These are phyloP conservation scores for Aquilaria sinensis DNA, from an alignment of 345 rosid species.

Conservation along the genomic window DNA sequence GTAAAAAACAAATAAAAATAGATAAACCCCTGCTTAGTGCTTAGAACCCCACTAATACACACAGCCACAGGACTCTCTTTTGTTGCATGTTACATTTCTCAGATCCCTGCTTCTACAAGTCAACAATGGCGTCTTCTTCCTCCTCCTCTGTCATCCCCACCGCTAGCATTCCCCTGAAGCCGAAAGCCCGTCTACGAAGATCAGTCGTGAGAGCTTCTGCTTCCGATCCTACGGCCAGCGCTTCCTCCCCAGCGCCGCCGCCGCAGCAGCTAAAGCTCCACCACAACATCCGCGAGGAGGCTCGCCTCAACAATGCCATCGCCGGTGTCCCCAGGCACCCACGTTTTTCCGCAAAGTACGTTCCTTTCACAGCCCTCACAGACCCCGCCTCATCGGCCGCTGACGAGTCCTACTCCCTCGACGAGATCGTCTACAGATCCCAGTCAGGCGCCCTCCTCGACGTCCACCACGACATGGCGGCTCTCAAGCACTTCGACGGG, in stretches of 20 bases:
- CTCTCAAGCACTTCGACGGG: slow-evolving; percentile 33
- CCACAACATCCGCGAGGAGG: slow-evolving; percentile 45
- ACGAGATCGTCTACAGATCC: slow-evolving; percentile 44
- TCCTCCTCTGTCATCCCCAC: slow-evolving; percentile 15
- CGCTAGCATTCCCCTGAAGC: slow-evolving; percentile 5
- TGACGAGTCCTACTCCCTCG: slow-evolving; percentile 37
- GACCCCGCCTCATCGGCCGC: slow-evolving; percentile 11
- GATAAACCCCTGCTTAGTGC: too few relatives aligned
- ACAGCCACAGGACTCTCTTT: too few relatives aligned
- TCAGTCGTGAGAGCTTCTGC: slow-evolving; percentile 9
- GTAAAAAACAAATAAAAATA: too few relatives aligned
- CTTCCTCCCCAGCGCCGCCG: slow-evolving; percentile 4
- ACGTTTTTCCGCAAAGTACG: slow-evolving; percentile 49
- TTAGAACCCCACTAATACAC: too few relatives aligned
- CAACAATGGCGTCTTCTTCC: slow-evolving; percentile 2
- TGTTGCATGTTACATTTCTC: too few relatives aligned
- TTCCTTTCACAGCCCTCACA: slow-evolving; percentile 40
- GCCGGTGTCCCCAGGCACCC: slow-evolving; percentile 18
- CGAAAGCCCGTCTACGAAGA: slow-evolving; percentile 3
- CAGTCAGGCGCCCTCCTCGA: slow-evolving; percentile 43
- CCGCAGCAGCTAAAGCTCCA: slow-evolving; percentile 8
- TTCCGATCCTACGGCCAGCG: not conserved
- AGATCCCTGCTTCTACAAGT: too few relatives aligned
- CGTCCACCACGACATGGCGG: slow-evolving; percentile 39
- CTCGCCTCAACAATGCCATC: slow-evolving; percentile 31